phyloP scores from a whole-genome alignment of 768 basidiomycete genomes.

The Sutorius australiensis region DNA sequence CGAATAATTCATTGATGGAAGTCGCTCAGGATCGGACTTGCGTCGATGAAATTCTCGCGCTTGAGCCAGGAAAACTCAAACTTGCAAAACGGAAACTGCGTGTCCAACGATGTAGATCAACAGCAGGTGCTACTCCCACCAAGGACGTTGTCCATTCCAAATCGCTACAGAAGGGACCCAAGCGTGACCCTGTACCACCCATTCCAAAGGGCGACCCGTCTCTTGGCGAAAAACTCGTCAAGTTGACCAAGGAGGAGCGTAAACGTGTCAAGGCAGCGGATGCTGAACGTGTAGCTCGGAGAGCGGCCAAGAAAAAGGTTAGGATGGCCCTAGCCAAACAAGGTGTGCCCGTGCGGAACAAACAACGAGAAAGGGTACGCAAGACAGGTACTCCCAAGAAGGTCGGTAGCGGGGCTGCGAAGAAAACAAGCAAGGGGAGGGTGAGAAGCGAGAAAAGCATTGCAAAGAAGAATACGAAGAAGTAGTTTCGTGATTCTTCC shows the following conservation, averaged over 20 bases:
- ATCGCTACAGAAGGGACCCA: background rate
- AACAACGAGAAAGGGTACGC: slow-evolving; percentile 47
- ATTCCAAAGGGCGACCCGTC: slow-evolving; percentile 75
- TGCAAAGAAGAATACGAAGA: slow-evolving; percentile 56
- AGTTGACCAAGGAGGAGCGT: slow-evolving; percentile 80
- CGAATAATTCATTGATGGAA: background rate
- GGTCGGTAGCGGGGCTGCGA: slow-evolving; percentile 7
- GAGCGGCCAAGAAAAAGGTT: slow-evolving; percentile 88
- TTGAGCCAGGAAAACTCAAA: slow-evolving; percentile 74
- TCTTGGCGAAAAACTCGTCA: slow-evolving; percentile 74
- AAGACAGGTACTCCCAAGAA: slow-evolving; percentile 35
- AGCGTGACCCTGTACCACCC: slow-evolving; percentile 9
- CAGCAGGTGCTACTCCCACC: slow-evolving; percentile 38
- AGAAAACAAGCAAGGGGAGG: slow-evolving; percentile 40
- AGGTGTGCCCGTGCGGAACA: slow-evolving; percentile 36
- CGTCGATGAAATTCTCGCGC: slow-evolving; percentile 86
- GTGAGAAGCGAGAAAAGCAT: slow-evolving; percentile 53
- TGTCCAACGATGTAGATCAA: slow-evolving; percentile 85
- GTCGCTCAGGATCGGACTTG: slow-evolving; percentile 73
- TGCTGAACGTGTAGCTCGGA: slow-evolving; percentile 73
- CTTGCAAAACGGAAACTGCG: slow-evolving; percentile 92
- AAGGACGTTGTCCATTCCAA: slow-evolving; percentile 7
- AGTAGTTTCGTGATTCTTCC: slow-evolving; percentile 29
- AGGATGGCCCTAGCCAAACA: slow-evolving; percentile 48
- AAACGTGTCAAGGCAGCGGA: slow-evolving; percentile 79